phyloP scores from a whole-genome alignment of 2,329 filamentous ascomycete species.

The Xylariaceae sp. region DNA sequence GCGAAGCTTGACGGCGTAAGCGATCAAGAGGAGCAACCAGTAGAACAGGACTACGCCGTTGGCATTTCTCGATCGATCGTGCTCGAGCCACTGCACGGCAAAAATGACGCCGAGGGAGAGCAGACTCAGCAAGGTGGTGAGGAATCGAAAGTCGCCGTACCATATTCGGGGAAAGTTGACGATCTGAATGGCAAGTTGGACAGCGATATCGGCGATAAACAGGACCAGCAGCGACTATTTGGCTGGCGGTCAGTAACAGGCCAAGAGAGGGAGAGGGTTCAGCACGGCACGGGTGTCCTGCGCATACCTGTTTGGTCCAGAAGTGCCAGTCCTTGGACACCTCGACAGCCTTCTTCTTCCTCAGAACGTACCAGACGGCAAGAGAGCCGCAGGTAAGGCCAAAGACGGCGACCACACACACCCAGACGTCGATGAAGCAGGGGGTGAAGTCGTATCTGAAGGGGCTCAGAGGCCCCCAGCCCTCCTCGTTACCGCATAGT shows the following conservation, averaged over 20 bases:
- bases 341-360: slow-evolving; percentile 56
- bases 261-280: too few relatives aligned
- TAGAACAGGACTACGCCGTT: slow-evolving; percentile 87
- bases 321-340: slow-evolving; percentile 86
- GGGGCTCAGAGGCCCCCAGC: slow-evolving; percentile 89
- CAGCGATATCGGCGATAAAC: slow-evolving; percentile 59
- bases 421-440: slow-evolving; percentile 91
- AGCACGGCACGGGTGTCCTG: not conserved
- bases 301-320: slow-evolving; percentile 76
- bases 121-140: slow-evolving; percentile 67
- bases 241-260: slow-evolving; percentile 1
- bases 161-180: slow-evolving; percentile 61
- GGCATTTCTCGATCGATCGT: slow-evolving; percentile 72
- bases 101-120: slow-evolving; percentile 68
- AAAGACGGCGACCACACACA: slow-evolving; percentile 69
- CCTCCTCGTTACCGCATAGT: slow-evolving; percentile 81
- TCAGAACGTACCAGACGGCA: slow-evolving; percentile 73
- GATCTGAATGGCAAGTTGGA: slow-evolving; percentile 72
- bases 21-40: slow-evolving; percentile 80
- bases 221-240: slow-evolving; percentile 28
- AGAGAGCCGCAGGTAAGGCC: slow-evolving; percentile 70
- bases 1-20: slow-evolving; percentile 73
- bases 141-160: slow-evolving; percentile 77
- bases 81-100: slow-evolving; percentile 77
- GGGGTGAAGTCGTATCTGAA: slow-evolving; percentile 90